Percentiles rank a stretch among this genome's conserved stretches.
Evolutionary conservation across 2,329 filamentous ascomycete species (phyloP).

Genomic region (Aurifilum marmelostoma): DNA sequence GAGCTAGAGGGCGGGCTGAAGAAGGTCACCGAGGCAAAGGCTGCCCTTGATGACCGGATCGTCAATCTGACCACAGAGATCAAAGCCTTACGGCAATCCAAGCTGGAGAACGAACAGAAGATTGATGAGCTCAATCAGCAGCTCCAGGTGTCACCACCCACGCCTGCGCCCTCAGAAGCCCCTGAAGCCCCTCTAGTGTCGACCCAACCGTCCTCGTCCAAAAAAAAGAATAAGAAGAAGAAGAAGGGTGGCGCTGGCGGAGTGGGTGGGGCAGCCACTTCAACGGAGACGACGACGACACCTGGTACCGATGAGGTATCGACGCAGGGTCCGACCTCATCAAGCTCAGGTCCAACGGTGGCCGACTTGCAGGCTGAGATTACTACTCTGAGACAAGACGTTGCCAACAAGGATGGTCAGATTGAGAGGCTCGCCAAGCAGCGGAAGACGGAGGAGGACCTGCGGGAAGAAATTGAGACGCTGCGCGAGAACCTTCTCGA

Average conservation of each 20-base stretch:
- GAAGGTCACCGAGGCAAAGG: conserved; percentile 42
- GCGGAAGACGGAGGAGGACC: conserved; percentile 74
- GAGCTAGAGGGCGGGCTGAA: conserved; percentile 47
- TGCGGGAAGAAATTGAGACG: conserved; percentile 84
- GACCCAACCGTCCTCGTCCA: conserved; percentile 39
- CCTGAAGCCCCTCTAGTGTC: conserved; percentile 27
- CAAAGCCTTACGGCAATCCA: conserved; percentile 43
- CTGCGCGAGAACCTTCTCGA: conserved; percentile 78
- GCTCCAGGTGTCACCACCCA: conserved; percentile 36
- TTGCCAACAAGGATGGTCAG: conserved; percentile 68
- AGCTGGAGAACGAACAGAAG: conserved; percentile 45
- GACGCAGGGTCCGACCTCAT: conserved; percentile 40
- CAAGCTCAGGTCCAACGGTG: conserved; percentile 36
- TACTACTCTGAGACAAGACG: conserved; percentile 53
- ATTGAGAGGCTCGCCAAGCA: conserved; percentile 73
- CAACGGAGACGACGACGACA: conserved; percentile 44
- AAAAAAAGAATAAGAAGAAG: conserved; percentile 87
- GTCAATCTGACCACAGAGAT: conserved; percentile 50
- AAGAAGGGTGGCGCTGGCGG: conserved; percentile 70
- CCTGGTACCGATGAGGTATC: conserved; percentile 40
- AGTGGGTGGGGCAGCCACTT: conserved; percentile 43
- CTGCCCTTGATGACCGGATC: conserved; percentile 49
- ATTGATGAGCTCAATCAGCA: conserved; percentile 47
- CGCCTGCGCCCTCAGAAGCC: conserved; percentile 29
- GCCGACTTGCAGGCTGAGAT: conserved; percentile 54